These are phyloP conservation scores for Exophiala sideris DNA, from an alignment of 2,329 filamentous ascomycete species.

Conservation along the genomic window DNA sequence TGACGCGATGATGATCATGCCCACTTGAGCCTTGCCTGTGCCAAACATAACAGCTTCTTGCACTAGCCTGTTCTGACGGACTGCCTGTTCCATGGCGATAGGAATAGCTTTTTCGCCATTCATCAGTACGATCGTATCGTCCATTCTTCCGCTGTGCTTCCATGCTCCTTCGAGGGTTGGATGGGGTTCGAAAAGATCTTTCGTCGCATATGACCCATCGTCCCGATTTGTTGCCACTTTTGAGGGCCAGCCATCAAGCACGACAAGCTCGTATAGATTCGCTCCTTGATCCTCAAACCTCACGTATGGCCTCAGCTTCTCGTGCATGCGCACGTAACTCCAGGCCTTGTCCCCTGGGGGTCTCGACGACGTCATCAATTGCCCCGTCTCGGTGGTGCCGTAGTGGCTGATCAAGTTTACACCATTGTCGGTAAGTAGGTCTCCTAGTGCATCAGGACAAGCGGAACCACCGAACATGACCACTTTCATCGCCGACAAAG, in stretches of 20 bases:
- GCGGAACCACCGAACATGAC: constrained; percentile 58
- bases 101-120: constrained; percentile 53
- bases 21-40: constrained; percentile 50
- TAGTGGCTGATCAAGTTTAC: constrained; percentile 58
- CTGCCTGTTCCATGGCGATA: constrained; percentile 51
- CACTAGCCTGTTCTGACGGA: constrained; percentile 53
- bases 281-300: constrained; percentile 36
- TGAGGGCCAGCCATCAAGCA: constrained; percentile 38
- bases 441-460: constrained; percentile 59
- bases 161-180: constrained; percentile 33
- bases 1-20: constrained; percentile 53
- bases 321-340: constrained; percentile 55
- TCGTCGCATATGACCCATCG: constrained; percentile 50
- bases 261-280: constrained; percentile 38
- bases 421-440: constrained; percentile 50
- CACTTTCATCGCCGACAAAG: constrained; percentile 47
- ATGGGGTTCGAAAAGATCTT: constrained; percentile 46
- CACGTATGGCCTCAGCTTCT: constrained; percentile 42
- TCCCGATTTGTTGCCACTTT: constrained; percentile 43
- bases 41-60: constrained; percentile 59
- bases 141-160: constrained; percentile 45
- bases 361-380: constrained; percentile 60
- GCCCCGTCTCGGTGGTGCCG: constrained; percentile 57
- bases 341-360: constrained; percentile 54
- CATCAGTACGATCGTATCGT: constrained; percentile 47